Evolutionary conservation across 345 rosid genomes (phyloP).

Genomic region (Eutrema heterophyllum): DNA sequence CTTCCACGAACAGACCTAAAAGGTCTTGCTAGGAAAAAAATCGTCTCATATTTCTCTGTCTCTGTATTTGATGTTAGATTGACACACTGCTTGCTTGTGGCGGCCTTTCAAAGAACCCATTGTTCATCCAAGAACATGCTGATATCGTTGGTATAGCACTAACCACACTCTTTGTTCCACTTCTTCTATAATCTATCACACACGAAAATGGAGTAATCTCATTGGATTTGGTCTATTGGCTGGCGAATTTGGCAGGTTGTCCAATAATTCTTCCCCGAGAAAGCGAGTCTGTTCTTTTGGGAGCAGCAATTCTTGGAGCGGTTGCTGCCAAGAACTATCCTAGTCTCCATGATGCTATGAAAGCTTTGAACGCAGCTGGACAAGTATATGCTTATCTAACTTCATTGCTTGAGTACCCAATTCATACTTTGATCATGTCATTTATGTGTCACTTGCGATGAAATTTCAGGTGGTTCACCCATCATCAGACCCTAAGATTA

Average conservation of each 20-base stretch:
- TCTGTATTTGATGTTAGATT: constrained; percentile 45
- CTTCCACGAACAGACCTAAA: neutral
- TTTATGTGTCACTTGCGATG: neutral
- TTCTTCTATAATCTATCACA: neutral
- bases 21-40: neutral
- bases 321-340: constrained; percentile 73
- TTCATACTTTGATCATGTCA: neutral
- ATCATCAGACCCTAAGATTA: constrained; percentile 65
- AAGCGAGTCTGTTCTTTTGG: constrained; percentile 81
- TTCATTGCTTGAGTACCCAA: neutral
- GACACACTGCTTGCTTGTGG: constrained; percentile 87
- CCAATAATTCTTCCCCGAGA: constrained; percentile 86
- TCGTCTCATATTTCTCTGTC: neutral
- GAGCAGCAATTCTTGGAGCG: constrained; percentile 93
- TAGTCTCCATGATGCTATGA: constrained; percentile 78
- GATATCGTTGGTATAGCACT: constrained; percentile 60
- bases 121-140: constrained; percentile 86
- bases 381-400: constrained; percentile 40
- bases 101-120: constrained; percentile 68
- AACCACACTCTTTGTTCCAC: neutral
- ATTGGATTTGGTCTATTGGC: neutral
- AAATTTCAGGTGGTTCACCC: constrained; percentile 68
- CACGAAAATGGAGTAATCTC: neutral
- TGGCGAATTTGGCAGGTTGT: constrained; percentile 51
- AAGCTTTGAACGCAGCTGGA: constrained; percentile 80